Evolutionary conservation across 1,284 basidiomycete genomes (phyloP), one percentile per base, ranked within the genome.

Genomic region (Naganishia cerealis): DNA sequence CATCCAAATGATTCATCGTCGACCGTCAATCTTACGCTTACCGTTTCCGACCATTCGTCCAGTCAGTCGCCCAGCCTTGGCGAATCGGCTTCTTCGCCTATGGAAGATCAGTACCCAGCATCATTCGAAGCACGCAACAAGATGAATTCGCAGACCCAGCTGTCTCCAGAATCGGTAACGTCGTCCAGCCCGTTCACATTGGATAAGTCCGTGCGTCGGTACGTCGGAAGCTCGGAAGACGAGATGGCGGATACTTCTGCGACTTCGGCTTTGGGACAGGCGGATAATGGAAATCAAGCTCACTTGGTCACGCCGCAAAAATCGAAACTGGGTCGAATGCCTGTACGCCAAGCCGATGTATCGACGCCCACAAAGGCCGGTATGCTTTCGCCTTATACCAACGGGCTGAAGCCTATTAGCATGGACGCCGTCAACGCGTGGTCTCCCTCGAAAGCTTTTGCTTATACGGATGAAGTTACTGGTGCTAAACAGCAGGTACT

Each of bases 361-460:
- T 18, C 57, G 5, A 48, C 42, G 15, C 42, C 42, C 16, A 36
- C 10, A 4, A 54, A 63, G 21, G 0, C 33, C 6, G 43, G 21
- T 6, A 9, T 40, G 24, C 36, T 54, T 2, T 63, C 61, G 38
- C 61, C 50, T 8, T 54, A 63, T 38, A 40, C 50, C 13, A n/a
- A 63, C 29, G 61, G 50, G 21, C 29, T 63, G 48, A 63, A 54
- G 16, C 50, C 61, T 15, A 63, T 63, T 26, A 39, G 50, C 10
- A 53, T 54, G 38, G 61, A 63, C 39, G 61, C 61, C 0, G 61
- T 63, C n/a, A 53, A 63, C 12, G 61, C 61, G 2, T 63, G 61
- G 61, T 63, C 61, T 12, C 61, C 61, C 15, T 63, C 61, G 15
- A 63, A 63, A 29, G 61, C 61, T 8, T 63, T 63, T n/a, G 61